Conservation (phyloP, 2,329 filamentous ascomycete species). For the Xylaria sp. region DNA sequence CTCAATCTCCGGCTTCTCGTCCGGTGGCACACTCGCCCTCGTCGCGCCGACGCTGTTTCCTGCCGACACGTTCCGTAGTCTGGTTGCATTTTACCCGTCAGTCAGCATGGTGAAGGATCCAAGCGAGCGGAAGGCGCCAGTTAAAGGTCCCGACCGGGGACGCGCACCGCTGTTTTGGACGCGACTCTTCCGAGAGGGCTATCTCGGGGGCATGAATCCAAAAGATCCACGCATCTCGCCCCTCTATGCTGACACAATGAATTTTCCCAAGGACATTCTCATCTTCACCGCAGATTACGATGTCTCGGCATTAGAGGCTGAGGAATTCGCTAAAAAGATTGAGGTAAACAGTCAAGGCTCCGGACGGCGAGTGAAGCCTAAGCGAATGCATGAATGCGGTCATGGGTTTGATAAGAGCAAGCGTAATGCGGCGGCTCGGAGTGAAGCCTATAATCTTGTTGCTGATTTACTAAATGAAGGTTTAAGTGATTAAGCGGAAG, state of each 20-base stretch:
- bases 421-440: constrained; percentile 20
- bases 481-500: background rate
- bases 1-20: constrained; percentile 59
- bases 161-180: constrained; percentile 28
- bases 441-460: constrained; percentile 26
- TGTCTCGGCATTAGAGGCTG: constrained; percentile 51
- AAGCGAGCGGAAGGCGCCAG: constrained; percentile 45
- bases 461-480: constrained; percentile 13
- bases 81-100: constrained; percentile 59
- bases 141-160: constrained; percentile 37
- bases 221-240: constrained; percentile 52
- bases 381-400: constrained; percentile 37
- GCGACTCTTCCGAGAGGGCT: constrained; percentile 51
- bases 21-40: constrained; percentile 59
- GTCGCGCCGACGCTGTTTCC: constrained; percentile 48
- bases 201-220: constrained; percentile 46
- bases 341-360: constrained; percentile 30
- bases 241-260: constrained; percentile 41
- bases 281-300: constrained; percentile 53
- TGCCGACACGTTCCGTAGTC: constrained; percentile 60
- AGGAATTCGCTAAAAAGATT: constrained; percentile 46
- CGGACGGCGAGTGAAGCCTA: constrained; percentile 43
- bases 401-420: constrained; percentile 41
- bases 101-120: constrained; percentile 49
- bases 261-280: constrained; percentile 38